A percentile compares a stretch with the other conserved stretches of the same genome.
Conservation (phyloP, 2,329 filamentous ascomycete genomes). For the Nannizzia gypsea region DNA sequence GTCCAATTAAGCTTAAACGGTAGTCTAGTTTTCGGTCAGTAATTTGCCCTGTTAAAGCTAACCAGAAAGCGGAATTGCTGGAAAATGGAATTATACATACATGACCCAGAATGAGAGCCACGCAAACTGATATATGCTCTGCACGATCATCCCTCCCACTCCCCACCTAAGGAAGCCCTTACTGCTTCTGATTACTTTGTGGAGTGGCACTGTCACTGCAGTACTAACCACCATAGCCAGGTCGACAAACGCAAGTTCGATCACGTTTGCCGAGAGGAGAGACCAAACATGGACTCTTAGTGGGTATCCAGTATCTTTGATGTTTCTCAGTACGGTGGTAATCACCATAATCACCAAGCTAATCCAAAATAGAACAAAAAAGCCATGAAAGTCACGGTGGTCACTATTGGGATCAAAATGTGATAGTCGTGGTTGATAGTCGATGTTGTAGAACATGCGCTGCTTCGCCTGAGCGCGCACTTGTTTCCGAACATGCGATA, state of each 20-base stretch:
- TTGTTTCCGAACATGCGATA: conserved; percentile 74
- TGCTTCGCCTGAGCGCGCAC: conserved; percentile 68
- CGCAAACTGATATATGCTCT: conserved; percentile 64
- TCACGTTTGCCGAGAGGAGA: conserved; percentile 76
- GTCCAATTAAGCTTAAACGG: conserved; percentile 84
- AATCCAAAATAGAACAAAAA: conserved; percentile 98
- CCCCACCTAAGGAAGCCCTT: conserved; percentile 56
- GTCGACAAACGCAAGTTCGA: conserved; percentile 75
- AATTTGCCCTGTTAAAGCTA: not conserved
- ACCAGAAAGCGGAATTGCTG: not conserved
- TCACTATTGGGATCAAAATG: conserved; percentile 91
- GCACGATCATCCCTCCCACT: conserved; percentile 63
- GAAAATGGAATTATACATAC: conserved; percentile 27
- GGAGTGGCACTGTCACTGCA: conserved; percentile 58
- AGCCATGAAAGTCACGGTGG: conserved; percentile 88
- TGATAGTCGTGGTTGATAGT: conserved; percentile 80
- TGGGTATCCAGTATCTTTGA: conserved; percentile 84
- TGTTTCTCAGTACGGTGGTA: conserved; percentile 82
- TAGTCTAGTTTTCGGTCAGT: conserved; percentile 37
- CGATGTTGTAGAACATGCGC: conserved; percentile 82
- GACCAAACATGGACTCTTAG: conserved; percentile 78
- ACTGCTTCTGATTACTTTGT: conserved; percentile 51
- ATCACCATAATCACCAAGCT: conserved; percentile 93
- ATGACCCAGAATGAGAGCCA: conserved; percentile 79
- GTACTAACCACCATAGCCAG: conserved; percentile 72